A percentile compares a stretch with the other conserved stretches of the same genome.
phyloP scores from a whole-genome alignment of 2,329 filamentous ascomycete genomes.

The Calonectria fujianensis region DNA sequence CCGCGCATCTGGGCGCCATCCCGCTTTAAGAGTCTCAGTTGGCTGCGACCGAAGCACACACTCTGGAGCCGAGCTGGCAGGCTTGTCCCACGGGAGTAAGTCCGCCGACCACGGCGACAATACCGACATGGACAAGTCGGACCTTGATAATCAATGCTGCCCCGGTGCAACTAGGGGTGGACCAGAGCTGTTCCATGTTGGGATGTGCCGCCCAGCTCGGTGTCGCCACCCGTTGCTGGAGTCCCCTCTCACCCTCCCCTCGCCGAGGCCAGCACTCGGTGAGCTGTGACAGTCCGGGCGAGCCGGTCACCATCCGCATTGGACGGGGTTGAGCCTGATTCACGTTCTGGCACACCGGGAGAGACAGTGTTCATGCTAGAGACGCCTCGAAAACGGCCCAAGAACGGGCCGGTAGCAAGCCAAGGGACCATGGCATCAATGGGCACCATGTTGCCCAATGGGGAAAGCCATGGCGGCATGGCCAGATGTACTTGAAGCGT shows the following conservation, averaged over 20 bases:
- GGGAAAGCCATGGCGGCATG: slow-evolving; percentile 33
- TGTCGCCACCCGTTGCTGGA: slow-evolving; percentile 46
- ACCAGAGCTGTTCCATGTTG: slow-evolving; percentile 51
- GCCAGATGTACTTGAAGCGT: slow-evolving; percentile 28
- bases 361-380: slow-evolving; percentile 14
- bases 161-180: slow-evolving; percentile 49
- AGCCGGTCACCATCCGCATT: slow-evolving; percentile 49
- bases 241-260: slow-evolving; percentile 44
- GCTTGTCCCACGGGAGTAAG: slow-evolving; percentile 45
- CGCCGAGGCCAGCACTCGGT: slow-evolving; percentile 53
- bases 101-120: slow-evolving; percentile 52
- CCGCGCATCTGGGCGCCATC: slow-evolving; percentile 16
- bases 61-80: slow-evolving; percentile 25
- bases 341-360: slow-evolving; percentile 25
- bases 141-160: slow-evolving; percentile 40
- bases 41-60: slow-evolving; percentile 21
- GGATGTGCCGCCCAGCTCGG: slow-evolving; percentile 40
- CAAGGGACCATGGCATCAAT: slow-evolving; percentile 17
- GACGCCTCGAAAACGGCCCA: slow-evolving; percentile 16
- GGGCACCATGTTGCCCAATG: slow-evolving; percentile 8
- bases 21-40: slow-evolving; percentile 24
- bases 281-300: slow-evolving; percentile 50
- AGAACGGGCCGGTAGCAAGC: slow-evolving; percentile 10
- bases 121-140: slow-evolving; percentile 44
- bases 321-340: slow-evolving; percentile 34